phyloP scores from a whole-genome alignment of 306 rosid species.

The Trifolium fragiferum region DNA sequence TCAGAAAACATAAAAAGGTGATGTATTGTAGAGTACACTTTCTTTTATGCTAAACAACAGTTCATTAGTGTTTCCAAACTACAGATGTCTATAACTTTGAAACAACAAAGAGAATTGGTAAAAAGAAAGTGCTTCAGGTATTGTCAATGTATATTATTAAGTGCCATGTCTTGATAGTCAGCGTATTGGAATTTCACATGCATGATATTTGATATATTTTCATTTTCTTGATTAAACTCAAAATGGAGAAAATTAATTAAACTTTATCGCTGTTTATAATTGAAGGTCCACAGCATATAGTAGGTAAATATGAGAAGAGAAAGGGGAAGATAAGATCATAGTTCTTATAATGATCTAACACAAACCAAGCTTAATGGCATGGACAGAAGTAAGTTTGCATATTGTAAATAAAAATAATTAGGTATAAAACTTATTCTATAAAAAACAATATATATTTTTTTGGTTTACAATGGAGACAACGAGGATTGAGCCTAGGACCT shows the following conservation, averaged over 20 bases:
- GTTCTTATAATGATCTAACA: neutral
- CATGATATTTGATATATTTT: neutral
- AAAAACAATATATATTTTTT: no score
- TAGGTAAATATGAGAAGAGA: slow-evolving; percentile 6
- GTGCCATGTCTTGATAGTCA: slow-evolving; percentile 1
- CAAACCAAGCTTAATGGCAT: neutral
- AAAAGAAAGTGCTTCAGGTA: slow-evolving; percentile 1
- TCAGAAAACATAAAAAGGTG: slow-evolving; percentile 1
- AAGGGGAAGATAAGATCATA: neutral
- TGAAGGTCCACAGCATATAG: neutral
- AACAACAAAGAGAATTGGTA: slow-evolving; percentile 7
- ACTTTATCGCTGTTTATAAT: neutral
- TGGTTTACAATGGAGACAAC: no score
- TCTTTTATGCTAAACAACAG: neutral
- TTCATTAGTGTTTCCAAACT: neutral
- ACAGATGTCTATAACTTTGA: neutral
- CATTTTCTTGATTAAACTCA: neutral
- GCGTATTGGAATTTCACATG: neutral
- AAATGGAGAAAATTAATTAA: neutral
- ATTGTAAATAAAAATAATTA: neutral
- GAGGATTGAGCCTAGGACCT: no score
- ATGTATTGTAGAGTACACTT: neutral
- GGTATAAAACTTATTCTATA: neutral
- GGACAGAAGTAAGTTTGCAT: neutral
- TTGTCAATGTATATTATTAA: neutral